A percentile compares a stretch with the other conserved stretches of the same genome.
Conservation (phyloP, 208 protist genomes). For the Trichomonas vaginalis region DNA sequence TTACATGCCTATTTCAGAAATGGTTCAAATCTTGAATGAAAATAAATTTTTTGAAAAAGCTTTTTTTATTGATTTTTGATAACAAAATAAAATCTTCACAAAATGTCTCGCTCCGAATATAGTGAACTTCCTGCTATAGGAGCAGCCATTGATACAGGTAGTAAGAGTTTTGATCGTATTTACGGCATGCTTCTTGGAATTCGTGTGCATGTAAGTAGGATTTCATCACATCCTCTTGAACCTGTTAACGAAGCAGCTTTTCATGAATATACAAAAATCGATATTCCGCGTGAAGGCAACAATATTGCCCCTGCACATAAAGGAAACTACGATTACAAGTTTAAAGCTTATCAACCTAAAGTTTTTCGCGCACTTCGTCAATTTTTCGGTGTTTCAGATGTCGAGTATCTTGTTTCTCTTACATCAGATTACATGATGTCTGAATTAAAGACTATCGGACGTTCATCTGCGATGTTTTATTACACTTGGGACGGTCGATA, state of each 20-base stretch:
- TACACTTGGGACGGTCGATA: slow-evolving; percentile 21
- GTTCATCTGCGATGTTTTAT: slow-evolving; percentile 13
- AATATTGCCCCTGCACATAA: not conserved
- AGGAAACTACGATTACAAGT: not conserved
- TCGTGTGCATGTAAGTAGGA: not conserved
- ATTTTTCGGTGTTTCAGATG: not conserved
- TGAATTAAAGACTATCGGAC: not conserved
- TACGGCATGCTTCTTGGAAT: not conserved
- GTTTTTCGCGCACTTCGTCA: not conserved
- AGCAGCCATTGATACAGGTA: not conserved
- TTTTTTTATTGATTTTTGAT: no score
- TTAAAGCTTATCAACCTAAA: not conserved
- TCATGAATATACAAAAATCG: not conserved
- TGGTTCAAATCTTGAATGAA: no score
- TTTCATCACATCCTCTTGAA: not conserved
- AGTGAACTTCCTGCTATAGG: not conserved
- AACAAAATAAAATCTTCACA: no score
- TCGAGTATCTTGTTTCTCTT: not conserved
- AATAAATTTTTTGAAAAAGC: no score
- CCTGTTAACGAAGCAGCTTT: not conserved
- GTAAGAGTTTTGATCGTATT: not conserved
- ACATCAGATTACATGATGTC: not conserved
- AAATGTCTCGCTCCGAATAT: not conserved
- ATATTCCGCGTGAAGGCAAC: not conserved
- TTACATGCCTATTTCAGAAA: no score